Evolutionary conservation across 2,329 filamentous ascomycete genomes (phyloP), one percentile per base, ranked within the genome.

Genomic region (Escovopsis sp.): DNA sequence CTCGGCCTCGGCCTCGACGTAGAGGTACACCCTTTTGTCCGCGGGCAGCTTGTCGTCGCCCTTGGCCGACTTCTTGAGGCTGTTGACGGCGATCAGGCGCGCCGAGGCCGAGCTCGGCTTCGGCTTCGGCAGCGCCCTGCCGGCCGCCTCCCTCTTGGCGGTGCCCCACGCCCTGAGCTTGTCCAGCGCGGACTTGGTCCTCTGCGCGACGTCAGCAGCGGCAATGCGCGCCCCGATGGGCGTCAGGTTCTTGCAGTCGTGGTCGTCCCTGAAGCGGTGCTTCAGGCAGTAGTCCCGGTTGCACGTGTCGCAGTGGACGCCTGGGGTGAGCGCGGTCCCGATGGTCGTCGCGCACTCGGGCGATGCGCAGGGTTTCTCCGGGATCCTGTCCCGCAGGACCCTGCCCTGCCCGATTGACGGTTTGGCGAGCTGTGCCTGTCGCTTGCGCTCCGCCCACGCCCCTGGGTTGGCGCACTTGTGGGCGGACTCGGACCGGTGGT

Each of bases 11-110:
- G 89, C 91, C 58, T 96, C 89, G 15, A 95, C 85, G 56, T 84
- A 80, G 1, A 98, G 57, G 57, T 96, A 96, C 2, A 98, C 65
- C n/a, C 91, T 69, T 66, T 93, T 94, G 49, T 94, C 86, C 0
- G 69, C 60, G 0, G 86, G 70, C 0, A 95, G 62, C 53, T 86
- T 89, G 9, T 78, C 77, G 49, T 96, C 89, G 1, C 93, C 93
- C 64, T 94, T 95, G 3, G 91, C 89, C 1, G 74, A 78, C 58
- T 82, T 82, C 66, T 94, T 95, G 36, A 98, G 67, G 9, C 73
- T 76, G 48, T 86, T 86, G 6, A 89, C 69, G 6, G 82, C 84
- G 3, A 79, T 67, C 15, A 84, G 52, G 3, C 80, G 73, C 39
- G 79, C 75, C 0, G 82, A 73, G 0, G 80, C 72, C 1, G 70